A percentile compares a stretch with the other conserved stretches of the same genome.
phyloP scores from a whole-genome alignment of 495 filamentous ascomycete genomes.

The Pyrenopolyporus hunteri region DNA sequence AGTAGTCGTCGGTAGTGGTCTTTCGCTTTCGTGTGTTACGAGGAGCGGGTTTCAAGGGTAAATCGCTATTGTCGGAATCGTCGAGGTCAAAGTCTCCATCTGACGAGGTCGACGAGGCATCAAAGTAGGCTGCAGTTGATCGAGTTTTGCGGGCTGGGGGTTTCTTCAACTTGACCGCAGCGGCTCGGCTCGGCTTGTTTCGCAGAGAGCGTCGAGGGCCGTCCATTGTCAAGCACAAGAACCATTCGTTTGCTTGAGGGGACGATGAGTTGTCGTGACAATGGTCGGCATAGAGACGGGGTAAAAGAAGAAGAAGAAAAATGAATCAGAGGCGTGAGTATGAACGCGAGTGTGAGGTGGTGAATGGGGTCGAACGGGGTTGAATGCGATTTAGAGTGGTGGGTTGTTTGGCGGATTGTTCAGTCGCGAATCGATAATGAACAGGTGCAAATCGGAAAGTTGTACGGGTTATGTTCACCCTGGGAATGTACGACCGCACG shows the following conservation, averaged over 20 bases:
- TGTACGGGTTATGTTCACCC: neutral
- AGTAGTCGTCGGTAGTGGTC: slow-evolving; percentile 8
- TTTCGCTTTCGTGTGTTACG: slow-evolving; percentile 28
- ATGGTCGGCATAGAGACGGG: neutral
- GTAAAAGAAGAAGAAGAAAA: neutral
- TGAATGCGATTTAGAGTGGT: neutral
- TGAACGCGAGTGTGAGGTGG: too few species aligned
- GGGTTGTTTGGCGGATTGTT: neutral
- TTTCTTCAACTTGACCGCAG: slow-evolving; percentile 37
- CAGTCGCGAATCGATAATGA: neutral
- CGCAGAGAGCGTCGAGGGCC: slow-evolving; percentile 28
- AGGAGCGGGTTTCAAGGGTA: neutral
- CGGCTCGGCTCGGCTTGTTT: slow-evolving; percentile 34
- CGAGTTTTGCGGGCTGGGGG: slow-evolving; percentile 30
- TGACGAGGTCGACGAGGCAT: slow-evolving; percentile 7
- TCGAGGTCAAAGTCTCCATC: slow-evolving; percentile 1
- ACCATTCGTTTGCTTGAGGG: slow-evolving; percentile 15
- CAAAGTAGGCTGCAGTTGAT: slow-evolving; percentile 30
- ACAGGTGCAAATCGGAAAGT: neutral
- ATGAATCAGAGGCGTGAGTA: too few species aligned
- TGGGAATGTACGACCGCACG: slow-evolving; percentile 7
- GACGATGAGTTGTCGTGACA: neutral
- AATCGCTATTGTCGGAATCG: neutral
- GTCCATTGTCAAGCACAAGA: slow-evolving; percentile 27
- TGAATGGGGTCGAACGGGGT: too few species aligned